phyloP scores from a whole-genome alignment of 352 stramenopile genomes.

The Pythium aphanidermatum region DNA sequence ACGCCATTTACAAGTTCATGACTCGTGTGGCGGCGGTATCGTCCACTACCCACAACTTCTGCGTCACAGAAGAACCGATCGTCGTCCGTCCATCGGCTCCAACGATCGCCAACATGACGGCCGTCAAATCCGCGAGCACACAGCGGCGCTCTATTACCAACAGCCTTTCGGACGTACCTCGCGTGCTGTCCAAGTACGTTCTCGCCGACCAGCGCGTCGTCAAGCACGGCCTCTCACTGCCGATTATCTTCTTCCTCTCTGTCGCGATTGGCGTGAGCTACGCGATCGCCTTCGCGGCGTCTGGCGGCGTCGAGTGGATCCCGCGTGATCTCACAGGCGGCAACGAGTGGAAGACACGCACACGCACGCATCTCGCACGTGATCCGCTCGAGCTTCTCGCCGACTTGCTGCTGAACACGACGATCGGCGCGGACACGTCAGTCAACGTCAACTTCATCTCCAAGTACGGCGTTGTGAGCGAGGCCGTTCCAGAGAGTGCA shows the following conservation, averaged over 20 bases:
- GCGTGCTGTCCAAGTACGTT: not conserved
- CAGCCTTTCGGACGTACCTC: too few species aligned
- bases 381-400: not conserved
- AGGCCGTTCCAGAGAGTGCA: constrained; percentile 1
- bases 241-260: constrained; percentile 1
- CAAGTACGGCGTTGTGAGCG: constrained; percentile 4
- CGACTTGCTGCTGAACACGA: constrained; percentile 1
- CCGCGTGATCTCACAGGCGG: constrained; percentile 1
- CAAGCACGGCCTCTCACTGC: constrained; percentile 6
- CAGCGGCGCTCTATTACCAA: too few species aligned
- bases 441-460: constrained; percentile 7
- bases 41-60: too few species aligned
- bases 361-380: not conserved
- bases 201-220: constrained; percentile 3
- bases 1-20: too few species aligned
- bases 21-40: too few species aligned
- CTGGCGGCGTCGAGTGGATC: not conserved
- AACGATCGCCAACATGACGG: too few species aligned
- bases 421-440: constrained; percentile 5
- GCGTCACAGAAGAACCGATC: too few species aligned
- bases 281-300: not conserved
- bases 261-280: constrained; percentile 10
- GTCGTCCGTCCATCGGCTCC: too few species aligned
- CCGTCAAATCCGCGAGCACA: too few species aligned
- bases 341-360: constrained; percentile 5